Conservation (phyloP, 306 rosid species). For the Ziziphus jujuba region DNA sequence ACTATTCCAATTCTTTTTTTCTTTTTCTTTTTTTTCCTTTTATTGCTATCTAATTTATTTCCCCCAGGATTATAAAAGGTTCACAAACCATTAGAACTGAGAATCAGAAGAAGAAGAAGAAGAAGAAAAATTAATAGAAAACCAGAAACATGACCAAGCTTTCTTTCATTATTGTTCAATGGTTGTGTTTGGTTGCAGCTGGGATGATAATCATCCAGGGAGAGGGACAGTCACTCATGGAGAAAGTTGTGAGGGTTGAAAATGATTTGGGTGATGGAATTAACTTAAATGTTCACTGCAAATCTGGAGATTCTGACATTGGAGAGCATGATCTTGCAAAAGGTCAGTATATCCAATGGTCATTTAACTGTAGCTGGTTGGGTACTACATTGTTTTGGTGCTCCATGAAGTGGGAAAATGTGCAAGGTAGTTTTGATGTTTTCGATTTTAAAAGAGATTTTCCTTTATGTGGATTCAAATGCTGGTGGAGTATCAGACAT, state of each 20-base stretch:
- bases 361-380: background rate
- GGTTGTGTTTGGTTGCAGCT: no score
- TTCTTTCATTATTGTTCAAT: no score
- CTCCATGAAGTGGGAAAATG: constrained; percentile 6
- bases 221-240: background rate
- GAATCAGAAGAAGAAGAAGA: no score
- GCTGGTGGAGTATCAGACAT: constrained; percentile 1
- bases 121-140: no score
- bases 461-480: background rate
- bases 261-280: constrained; percentile 2
- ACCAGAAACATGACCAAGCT: no score
- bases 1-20: no score
- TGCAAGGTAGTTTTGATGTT: background rate
- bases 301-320: background rate
- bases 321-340: background rate
- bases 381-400: background rate
- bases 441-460: background rate
- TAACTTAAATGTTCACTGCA: background rate
- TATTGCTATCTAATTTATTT: no score
- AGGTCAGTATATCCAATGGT: background rate
- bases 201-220: background rate
- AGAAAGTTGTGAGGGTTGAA: background rate
- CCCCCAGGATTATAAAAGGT: no score
- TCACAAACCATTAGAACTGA: no score
- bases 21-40: no score